phyloP scores from a whole-genome alignment of 306 rosid species.

The Cucurbita maxima region DNA sequence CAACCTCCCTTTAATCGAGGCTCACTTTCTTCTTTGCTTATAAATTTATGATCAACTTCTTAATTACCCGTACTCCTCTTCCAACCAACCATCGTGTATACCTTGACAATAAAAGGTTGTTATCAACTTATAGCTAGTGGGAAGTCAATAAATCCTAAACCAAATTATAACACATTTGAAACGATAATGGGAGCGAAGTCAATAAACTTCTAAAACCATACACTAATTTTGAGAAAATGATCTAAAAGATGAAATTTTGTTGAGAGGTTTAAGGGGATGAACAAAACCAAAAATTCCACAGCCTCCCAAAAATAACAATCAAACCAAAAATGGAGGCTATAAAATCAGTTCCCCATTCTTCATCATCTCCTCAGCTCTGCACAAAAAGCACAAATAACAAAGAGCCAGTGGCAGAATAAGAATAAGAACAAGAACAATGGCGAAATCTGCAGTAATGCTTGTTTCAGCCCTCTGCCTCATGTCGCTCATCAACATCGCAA shows the following conservation, averaged over 20 bases:
- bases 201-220: too few relatives aligned
- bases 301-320: background rate
- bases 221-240: background rate
- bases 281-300: background rate
- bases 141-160: too few relatives aligned
- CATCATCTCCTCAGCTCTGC: background rate
- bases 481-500: slow-evolving; percentile 18
- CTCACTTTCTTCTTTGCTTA: too few relatives aligned
- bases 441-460: slow-evolving; percentile 24
- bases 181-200: too few relatives aligned
- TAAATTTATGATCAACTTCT: too few relatives aligned
- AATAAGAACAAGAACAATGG: slow-evolving; percentile 19
- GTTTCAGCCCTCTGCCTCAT: slow-evolving; percentile 45
- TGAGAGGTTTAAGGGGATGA: background rate
- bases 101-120: too few relatives aligned
- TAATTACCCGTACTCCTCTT: too few relatives aligned
- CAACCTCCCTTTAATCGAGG: too few relatives aligned
- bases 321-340: background rate
- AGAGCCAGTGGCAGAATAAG: background rate
- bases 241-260: background rate
- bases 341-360: background rate
- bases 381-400: background rate
- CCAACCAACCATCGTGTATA: too few relatives aligned
- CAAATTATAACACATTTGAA: too few relatives aligned
- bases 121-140: too few relatives aligned